Conservation (phyloP, 495 filamentous ascomycete genomes). For the Pyronema omphalodes region DNA sequence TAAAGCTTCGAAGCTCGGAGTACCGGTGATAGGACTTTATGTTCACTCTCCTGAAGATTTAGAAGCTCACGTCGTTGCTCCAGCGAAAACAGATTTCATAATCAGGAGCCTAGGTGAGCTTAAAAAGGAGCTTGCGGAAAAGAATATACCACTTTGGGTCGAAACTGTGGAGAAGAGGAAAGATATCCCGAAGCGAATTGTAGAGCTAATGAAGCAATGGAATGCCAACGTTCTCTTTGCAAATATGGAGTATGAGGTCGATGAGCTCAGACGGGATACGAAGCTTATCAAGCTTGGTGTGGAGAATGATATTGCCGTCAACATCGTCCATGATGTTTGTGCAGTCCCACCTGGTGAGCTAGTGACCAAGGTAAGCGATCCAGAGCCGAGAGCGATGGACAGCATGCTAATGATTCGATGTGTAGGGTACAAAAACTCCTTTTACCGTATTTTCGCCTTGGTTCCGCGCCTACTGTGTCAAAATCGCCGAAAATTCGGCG, state of each 20-base stretch:
- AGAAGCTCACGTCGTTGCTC: constrained; percentile 57
- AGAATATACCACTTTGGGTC: constrained; percentile 66
- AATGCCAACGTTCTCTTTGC: constrained; percentile 52
- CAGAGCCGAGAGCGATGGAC: not conserved
- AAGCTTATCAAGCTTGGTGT: constrained; percentile 41
- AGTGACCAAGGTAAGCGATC: constrained; percentile 14
- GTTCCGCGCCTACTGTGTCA: constrained; percentile 56
- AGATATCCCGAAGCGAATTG: constrained; percentile 41
- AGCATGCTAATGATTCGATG: not conserved
- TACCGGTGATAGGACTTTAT: constrained; percentile 53
- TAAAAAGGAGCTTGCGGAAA: constrained; percentile 41
- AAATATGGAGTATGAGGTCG: constrained; percentile 63
- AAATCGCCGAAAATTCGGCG: constrained; percentile 48
- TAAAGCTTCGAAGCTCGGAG: constrained; percentile 46
- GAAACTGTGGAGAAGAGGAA: constrained; percentile 51
- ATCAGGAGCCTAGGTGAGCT: constrained; percentile 47
- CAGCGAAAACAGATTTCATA: constrained; percentile 62
- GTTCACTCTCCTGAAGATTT: constrained; percentile 74
- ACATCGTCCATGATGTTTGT: constrained; percentile 59
- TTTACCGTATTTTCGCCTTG: constrained; percentile 76
- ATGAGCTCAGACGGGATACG: constrained; percentile 57
- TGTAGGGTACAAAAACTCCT: constrained; percentile 41
- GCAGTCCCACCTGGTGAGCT: constrained; percentile 58
- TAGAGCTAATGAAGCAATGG: constrained; percentile 54
- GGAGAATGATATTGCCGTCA: constrained; percentile 42